phyloP scores from a whole-genome alignment of 805 yeast genomes.

The Wickerhamiella slavikovae region DNA sequence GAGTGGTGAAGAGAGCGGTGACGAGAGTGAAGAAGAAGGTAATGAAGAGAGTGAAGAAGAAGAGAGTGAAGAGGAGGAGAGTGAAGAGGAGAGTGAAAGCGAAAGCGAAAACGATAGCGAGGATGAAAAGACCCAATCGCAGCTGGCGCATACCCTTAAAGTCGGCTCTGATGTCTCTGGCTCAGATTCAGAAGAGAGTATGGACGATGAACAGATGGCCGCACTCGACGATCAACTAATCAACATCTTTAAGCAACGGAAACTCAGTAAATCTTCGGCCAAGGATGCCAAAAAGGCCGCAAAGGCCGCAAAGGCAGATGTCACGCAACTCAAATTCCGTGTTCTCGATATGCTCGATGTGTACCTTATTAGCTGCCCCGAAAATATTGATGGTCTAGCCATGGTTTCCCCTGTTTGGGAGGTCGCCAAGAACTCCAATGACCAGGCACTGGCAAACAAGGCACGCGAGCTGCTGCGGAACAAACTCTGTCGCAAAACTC shows the following conservation, averaged over 20 bases:
- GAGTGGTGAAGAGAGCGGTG: conserved; percentile 19
- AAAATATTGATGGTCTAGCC: conserved; percentile 15
- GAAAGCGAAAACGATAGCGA: conserved; percentile 17
- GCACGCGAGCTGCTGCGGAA: conserved; percentile 48
- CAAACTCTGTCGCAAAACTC: conserved; percentile 10
- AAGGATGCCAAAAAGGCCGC: conserved; percentile 41
- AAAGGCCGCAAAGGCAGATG: conserved; percentile 58
- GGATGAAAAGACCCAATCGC: conserved; percentile 9
- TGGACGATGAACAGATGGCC: conserved; percentile 96
- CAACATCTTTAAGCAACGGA: conserved; percentile 65
- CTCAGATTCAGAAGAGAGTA: conserved; percentile 51
- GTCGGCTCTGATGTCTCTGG: conserved; percentile 28
- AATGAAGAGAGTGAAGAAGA: conserved; percentile 21
- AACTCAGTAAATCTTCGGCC: conserved; percentile 37
- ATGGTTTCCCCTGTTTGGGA: conserved; percentile 35
- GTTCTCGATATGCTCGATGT: conserved; percentile 58
- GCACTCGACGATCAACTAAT: conserved; percentile 74
- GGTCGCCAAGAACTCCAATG: conserved; percentile 46
- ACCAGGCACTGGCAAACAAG: conserved; percentile 48
- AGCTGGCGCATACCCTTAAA: conserved; percentile 9
- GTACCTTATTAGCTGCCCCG: conserved; percentile 28
- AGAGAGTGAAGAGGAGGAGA: conserved; percentile 20
- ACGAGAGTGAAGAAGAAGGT: conserved; percentile 25
- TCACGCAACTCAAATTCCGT: conserved; percentile 58
- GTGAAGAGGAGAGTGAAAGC: conserved; percentile 18